Base-by-base conservation (phyloP, 306 rosid genomes). In the Mimosa pudica region DNA sequence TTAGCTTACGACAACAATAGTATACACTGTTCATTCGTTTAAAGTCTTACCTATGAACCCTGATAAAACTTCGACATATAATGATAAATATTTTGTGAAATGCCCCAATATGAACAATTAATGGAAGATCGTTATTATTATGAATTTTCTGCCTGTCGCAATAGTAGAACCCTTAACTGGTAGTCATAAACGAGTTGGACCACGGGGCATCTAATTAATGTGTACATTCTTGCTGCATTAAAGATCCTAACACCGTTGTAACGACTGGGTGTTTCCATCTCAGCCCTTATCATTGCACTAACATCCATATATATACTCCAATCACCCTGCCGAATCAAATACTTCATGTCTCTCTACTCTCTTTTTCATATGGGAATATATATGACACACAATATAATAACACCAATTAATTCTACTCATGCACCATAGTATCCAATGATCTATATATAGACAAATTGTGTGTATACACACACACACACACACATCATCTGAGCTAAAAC, bases 231-330 rank as follows among this genome's bases (percentile, higher is more conserved):
- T 30, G 46, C 35, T 10, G 11, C 55, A 78, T 70, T 42, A 70
- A 70, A 41, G 60, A 42, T 42, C 57, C 64, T 70, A 48, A 42
- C 51, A 6, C 65, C 60, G 30, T 24, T 5, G 63, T 70, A 61
- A 49, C 69, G 49, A 62, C 78, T 51, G 30, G 7, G 41, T 61
- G 57, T 18, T 70, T 18, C 55, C 78, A 77, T 62, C 74, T 49
- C 64, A 52, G 60, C 57, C 85, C 74, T 77, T 82, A 77, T 82
- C 69, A 76, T 77, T 70, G 74, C 70, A 71, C 74, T 62, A 11
- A 70, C 68, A 78, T 78, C 75, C 61, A 55, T 55, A 55, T 55
- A 6, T 16, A 52, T 51, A 24, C 32, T 46, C 47, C 66, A 49
- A 24, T 35, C 18, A 8, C 63, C 44, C 67, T 57, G 68, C 38